These are phyloP conservation scores for Penstemon barbatus DNA, from an alignment of 257 asterid genomes.

Conservation along the genomic window DNA sequence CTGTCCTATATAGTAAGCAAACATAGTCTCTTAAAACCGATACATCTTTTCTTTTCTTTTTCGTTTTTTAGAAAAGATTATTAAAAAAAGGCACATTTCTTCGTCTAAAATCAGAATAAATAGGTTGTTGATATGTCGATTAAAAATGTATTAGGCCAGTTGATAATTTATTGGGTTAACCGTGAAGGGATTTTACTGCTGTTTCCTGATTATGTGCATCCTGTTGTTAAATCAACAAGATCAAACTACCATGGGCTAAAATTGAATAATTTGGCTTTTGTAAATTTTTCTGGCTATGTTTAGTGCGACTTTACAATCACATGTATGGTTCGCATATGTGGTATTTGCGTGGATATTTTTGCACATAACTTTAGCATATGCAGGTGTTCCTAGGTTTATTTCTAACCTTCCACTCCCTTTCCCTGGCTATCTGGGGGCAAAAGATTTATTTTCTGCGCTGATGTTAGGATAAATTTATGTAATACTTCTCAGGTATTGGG, in stretches of 20 bases:
- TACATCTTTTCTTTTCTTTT: background rate
- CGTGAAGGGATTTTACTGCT: background rate
- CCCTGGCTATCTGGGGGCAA: background rate
- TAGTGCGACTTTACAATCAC: conserved; percentile 6
- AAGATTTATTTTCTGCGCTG: background rate
- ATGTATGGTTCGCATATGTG: conserved; percentile 1
- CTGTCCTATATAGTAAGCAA: background rate
- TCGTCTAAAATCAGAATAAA: background rate
- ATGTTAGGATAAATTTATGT: conserved; percentile 7
- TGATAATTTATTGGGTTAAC: conserved; percentile 5
- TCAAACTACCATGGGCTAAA: conserved; percentile 7
- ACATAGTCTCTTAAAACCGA: too few relatives aligned
- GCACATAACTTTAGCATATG: background rate
- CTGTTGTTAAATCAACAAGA: background rate
- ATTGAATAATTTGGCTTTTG: background rate
- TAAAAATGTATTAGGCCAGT: background rate
- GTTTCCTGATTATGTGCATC: background rate
- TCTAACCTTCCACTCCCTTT: background rate
- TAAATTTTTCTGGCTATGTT: background rate
- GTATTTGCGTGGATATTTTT: conserved; percentile 7
- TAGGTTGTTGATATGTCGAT: background rate
- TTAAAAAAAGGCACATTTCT: background rate
- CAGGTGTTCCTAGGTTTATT: background rate
- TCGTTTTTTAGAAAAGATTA: conserved; percentile 14
- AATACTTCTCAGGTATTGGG: conserved; percentile 71